A percentile compares a stretch with the other conserved stretches of the same genome.
These are phyloP conservation scores for Arabidopsis thaliana DNA, from an alignment of 345 rosid genomes.

Conservation along the genomic window DNA sequence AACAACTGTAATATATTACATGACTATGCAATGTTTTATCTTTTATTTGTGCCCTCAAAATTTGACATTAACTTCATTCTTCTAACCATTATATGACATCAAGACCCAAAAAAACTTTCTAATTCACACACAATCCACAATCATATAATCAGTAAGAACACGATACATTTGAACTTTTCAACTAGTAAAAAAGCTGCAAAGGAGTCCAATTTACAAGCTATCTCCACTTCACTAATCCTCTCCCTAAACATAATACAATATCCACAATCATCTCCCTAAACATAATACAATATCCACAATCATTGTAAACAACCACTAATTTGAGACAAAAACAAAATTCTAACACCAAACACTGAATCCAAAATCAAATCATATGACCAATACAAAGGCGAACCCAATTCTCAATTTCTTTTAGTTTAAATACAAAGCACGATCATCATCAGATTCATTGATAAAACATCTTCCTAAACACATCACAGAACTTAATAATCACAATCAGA, in stretches of 20 bases:
- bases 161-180: not conserved
- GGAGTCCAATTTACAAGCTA: not conserved
- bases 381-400: not conserved
- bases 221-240: not conserved
- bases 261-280: no score
- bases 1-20: not conserved
- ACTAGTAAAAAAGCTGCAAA: not conserved
- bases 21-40: not conserved
- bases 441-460: not conserved
- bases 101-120: not conserved
- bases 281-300: no score
- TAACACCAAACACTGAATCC: no score
- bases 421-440: not conserved
- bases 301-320: no score
- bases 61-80: not conserved
- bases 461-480: not conserved
- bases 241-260: no score
- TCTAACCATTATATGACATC: not conserved
- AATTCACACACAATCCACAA: constrained; percentile 16
- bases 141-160: not conserved
- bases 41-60: not conserved
- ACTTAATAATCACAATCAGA: constrained; percentile 7
- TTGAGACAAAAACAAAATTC: no score
- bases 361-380: no score
- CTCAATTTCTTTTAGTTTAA: not conserved